Conservation (phyloP, 805 yeast genomes). For the Zygosaccharomyces siamensis region DNA sequence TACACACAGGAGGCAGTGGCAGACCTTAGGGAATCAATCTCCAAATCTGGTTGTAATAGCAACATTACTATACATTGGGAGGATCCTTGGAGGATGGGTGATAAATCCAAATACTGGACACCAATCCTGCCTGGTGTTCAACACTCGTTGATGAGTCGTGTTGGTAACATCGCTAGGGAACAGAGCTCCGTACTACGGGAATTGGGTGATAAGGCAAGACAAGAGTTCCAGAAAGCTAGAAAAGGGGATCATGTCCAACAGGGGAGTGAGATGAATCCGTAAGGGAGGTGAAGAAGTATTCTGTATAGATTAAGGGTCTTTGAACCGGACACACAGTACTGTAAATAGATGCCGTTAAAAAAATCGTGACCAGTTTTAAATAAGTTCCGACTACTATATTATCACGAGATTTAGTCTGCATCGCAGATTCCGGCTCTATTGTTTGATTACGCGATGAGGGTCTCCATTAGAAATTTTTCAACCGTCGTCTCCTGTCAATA, state of each 20-base stretch:
- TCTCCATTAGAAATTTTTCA: not conserved
- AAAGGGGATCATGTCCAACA: conserved; percentile 7
- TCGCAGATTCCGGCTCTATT: not conserved
- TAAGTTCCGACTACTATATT: not conserved
- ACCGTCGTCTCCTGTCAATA: not conserved
- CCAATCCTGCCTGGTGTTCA: conserved; percentile 42
- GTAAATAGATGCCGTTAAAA: conserved; percentile 3
- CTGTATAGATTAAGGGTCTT: not conserved
- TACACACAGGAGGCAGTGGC: conserved; percentile 89
- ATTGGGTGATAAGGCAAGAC: conserved; percentile 37
- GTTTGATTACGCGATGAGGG: not conserved
- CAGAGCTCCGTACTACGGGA: conserved; percentile 63
- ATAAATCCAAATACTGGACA: conserved; percentile 61
- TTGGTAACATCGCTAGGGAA: conserved; percentile 53
- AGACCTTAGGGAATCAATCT: conserved; percentile 47
- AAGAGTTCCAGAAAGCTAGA: conserved; percentile 14
- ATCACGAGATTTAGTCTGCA: not conserved
- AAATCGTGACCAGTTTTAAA: not conserved
- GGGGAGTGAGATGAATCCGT: conserved; percentile 4
- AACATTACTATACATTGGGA: conserved; percentile 70
- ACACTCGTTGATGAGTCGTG: conserved; percentile 56
- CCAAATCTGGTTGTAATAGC: conserved; percentile 15
- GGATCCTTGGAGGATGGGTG: conserved; percentile 82
- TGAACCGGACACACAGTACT: conserved; percentile 2
- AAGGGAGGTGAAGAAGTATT: not conserved